Evolutionary conservation across 2,329 filamentous ascomycete species (phyloP), one percentile per base, ranked within the genome.

Genomic region (Penicillium sp.): DNA sequence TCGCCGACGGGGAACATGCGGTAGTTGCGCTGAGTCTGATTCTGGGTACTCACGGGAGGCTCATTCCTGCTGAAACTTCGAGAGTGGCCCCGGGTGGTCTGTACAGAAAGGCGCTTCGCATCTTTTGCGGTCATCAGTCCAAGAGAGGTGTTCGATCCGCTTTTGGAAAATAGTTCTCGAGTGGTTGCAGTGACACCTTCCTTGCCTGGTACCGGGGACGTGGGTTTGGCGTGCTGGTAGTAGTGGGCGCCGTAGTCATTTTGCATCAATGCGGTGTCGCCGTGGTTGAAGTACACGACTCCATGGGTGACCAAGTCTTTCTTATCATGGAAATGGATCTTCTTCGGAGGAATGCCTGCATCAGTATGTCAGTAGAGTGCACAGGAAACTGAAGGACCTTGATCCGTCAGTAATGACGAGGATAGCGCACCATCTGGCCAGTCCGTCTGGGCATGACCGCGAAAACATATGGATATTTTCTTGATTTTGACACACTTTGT

Each of bases 401-500:
- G 18, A n/a, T n/a, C 16, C 7, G 31, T 27, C 3, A 16, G 31
- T 9, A 31, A 6, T n/a, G 24, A 36, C 3, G 40, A 6, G 19
- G 33, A 10, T 31, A 39, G 56, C 54, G 24, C 71, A 85, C 87
- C 92, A 79, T 98, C 95, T 16, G 95, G 94, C 95, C 95, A 99
- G 71, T 96, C 92, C 1, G 95, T 98, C 63, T 89, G 86, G 3
- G 92, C 91, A 71, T 87, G 89, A 33, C 94, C 95, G 41, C 88
- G 85, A 66, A 99, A 90, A 69, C 91, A 94, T 54, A 99, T 81
- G 6, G 90, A 92, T 24, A 99, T 85, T 4, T 91, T 89, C 79
- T 96, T 97, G 66, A 99, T 88, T 77, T 99, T 99, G 49, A 92
- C 87, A 64, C 91, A 90, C 73, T 98, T 98, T 47, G 90, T 88